Base-by-base conservation (phyloP, 2,329 filamentous ascomycete species). In the Nigrospora oryzae region DNA sequence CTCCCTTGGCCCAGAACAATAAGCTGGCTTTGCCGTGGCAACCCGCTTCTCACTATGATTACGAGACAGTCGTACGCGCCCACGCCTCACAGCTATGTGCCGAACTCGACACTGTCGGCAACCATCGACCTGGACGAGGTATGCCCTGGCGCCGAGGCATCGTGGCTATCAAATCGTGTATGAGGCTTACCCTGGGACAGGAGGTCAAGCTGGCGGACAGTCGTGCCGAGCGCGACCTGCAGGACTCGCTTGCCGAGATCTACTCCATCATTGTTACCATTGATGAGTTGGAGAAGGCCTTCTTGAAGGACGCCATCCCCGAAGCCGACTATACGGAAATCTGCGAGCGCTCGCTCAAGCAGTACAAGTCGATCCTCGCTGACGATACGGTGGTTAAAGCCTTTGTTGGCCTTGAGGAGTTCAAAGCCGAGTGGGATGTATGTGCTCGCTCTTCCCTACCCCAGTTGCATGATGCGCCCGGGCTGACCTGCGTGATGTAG, bases 251-350 rank as follows among this genome's bases (percentile, higher is more conserved):
- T 13, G 93, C 91, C 45, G 93, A 98, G 66, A 83, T 98, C 19
- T 98, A 97, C 67, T 95, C 90, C 68, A 97, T 98, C 53, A 91
- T 98, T 34, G 79, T 96, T 49, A 97, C 93, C 0, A 74, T 98
- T 3, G 93, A 98, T 61, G 89, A 94, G 51, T 78, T 98, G 2
- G 93, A 98, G 60, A 95, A 94, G 64, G 94, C 91, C 1, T 98
- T 95, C 60, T 79, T 98, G 35, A 94, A 95, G 60, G 93, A 98
- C 72, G 91, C 89, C 17, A 84, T 98, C 42, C 80, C 86, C 6
- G 93, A 97, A 66, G 75, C 77, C 43, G 91, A 96, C 58, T 98
- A 98, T 64, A 95, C 90, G 1, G 93, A 97, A 61, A 95, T 93
- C 53, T 98, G 94, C 72, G 87, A 90, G 60, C 81, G 93, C 35